Conservation (phyloP, 345 rosid genomes). For the Isatis tinctoria region DNA sequence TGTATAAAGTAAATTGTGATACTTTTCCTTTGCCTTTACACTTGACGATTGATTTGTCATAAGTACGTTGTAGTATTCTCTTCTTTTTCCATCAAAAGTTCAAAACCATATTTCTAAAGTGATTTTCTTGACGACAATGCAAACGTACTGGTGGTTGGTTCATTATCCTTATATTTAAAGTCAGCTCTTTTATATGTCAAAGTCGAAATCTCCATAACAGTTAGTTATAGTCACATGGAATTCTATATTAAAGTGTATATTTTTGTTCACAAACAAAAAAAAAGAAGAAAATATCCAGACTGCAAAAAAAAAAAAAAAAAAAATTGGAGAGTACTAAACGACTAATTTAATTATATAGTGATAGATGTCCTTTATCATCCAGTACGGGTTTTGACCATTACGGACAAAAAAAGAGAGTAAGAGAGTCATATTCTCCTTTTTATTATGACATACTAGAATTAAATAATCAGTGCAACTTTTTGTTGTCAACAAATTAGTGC, state of each 20-base stretch:
- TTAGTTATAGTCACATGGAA: neutral
- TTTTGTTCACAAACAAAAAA: neutral
- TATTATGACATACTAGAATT: neutral
- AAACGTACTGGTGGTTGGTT: neutral
- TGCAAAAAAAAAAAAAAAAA: neutral
- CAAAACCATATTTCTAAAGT: neutral
- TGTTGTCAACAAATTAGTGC: neutral
- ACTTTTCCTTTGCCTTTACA: neutral
- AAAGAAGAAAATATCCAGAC: neutral
- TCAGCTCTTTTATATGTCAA: neutral
- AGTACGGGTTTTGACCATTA: slow-evolving; percentile 28
- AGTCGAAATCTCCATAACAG: neutral
- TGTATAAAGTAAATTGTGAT: neutral
- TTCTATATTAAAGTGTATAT: neutral
- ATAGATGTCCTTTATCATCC: slow-evolving; percentile 10
- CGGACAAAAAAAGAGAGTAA: neutral
- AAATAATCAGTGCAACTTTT: neutral
- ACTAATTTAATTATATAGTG: neutral
- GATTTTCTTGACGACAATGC: neutral
- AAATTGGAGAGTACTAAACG: neutral
- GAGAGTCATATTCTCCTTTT: neutral
- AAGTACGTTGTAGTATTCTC: neutral
- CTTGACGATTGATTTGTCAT: neutral
- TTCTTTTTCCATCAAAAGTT: neutral
- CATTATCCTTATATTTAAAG: neutral